phyloP scores from a whole-genome alignment of 2,329 filamentous ascomycete species.

The Talaromyces sp. region DNA sequence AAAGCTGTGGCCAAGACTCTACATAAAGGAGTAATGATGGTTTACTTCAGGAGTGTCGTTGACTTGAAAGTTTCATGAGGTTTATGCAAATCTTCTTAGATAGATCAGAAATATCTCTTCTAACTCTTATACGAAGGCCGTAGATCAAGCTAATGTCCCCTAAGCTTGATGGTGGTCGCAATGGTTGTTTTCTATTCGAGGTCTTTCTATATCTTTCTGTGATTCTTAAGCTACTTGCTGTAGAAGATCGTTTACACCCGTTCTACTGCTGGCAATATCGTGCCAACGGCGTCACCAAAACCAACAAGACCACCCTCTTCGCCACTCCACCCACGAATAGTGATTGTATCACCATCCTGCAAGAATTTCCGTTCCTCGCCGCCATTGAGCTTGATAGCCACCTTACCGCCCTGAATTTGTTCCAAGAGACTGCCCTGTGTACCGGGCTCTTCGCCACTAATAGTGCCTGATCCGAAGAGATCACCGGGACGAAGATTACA shows the following conservation, averaged over 20 bases:
- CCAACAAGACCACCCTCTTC: slow-evolving; percentile 2
- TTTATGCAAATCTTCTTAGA: not conserved
- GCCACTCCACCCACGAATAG: slow-evolving; percentile 7
- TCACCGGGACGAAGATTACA: slow-evolving; percentile 2
- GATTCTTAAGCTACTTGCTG: no score
- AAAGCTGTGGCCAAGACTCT: not conserved
- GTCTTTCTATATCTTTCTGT: not conserved
- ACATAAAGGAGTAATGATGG: not conserved
- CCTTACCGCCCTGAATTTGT: slow-evolving; percentile 3
- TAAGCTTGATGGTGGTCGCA: not conserved
- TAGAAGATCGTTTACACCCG: not conserved
- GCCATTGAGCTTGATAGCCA: not conserved
- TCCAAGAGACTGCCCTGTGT: slow-evolving; percentile 11
- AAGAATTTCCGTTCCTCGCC: slow-evolving; percentile 6
- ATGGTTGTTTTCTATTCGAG: not conserved
- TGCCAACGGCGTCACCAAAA: not conserved
- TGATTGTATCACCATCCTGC: slow-evolving; percentile 3
- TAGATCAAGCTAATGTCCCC: not conserved
- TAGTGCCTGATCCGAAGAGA: slow-evolving; percentile 7
- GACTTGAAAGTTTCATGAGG: not conserved
- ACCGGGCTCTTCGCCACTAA: slow-evolving; percentile 1
- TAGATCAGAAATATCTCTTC: not conserved
- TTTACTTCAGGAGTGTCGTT: slow-evolving; percentile 2
- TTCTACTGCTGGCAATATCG: not conserved
- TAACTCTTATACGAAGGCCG: not conserved